A percentile compares a stretch with the other conserved stretches of the same genome.
These are phyloP conservation scores for Paramecium biaurelia DNA, from an alignment of 73 alveolate genomes.

Conservation along the genomic window DNA sequence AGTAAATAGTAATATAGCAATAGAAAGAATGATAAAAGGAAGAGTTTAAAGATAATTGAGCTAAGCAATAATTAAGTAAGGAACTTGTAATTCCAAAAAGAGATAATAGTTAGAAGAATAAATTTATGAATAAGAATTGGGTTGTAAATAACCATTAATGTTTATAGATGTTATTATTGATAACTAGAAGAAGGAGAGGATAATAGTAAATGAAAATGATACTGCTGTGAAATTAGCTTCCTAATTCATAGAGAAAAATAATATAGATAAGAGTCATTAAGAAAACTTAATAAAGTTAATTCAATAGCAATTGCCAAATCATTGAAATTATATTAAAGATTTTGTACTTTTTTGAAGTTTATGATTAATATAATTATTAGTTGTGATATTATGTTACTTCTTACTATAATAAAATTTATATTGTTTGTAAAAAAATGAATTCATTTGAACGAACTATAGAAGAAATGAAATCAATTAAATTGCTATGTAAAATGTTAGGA, in stretches of 20 bases:
- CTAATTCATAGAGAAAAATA: background rate
- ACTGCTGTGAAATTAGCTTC: background rate
- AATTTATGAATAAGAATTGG: background rate
- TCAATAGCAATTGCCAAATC: background rate
- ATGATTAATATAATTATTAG: background rate
- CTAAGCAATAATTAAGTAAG: background rate
- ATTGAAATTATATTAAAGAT: background rate
- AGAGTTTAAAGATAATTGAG: background rate
- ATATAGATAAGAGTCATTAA: background rate
- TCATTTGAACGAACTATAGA: background rate
- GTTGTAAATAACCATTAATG: background rate
- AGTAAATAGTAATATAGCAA: background rate
- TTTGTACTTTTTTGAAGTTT: background rate
- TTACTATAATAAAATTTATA: background rate
- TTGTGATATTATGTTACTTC: background rate
- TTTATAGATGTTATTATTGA: background rate
- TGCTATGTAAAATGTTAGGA: background rate
- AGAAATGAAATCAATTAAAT: constrained; percentile 13
- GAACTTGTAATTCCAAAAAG: background rate
- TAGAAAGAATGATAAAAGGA: background rate
- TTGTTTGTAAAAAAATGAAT: background rate
- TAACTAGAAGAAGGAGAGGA: background rate
- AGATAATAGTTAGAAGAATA: background rate
- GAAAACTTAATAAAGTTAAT: background rate
- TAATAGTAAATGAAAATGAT: background rate